Evolutionary conservation across 495 filamentous ascomycete species (phyloP).

Genomic region (Beverwykella pulmonaria): DNA sequence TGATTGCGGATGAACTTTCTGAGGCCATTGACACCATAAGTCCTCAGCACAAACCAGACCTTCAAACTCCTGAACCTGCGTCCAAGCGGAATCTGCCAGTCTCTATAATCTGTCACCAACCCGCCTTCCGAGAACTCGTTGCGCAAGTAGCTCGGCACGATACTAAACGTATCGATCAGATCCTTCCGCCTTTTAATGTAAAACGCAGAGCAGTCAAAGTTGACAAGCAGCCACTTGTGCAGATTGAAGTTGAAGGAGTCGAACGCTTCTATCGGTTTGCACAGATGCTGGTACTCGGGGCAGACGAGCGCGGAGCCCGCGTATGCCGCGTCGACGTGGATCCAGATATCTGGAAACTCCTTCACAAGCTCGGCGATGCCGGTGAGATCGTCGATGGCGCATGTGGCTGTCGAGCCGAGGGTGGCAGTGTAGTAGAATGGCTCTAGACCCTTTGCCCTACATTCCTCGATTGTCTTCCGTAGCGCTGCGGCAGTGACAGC

Average conservation of each 20-base stretch:
- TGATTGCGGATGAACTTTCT: constrained; percentile 70
- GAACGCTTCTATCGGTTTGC: constrained; percentile 63
- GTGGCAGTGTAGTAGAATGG: constrained; percentile 89
- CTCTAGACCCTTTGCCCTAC: constrained; percentile 64
- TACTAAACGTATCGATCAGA: constrained; percentile 75
- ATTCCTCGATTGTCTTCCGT: constrained; percentile 61
- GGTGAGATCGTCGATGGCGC: constrained; percentile 78
- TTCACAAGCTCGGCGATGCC: constrained; percentile 67
- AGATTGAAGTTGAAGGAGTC: constrained; percentile 94
- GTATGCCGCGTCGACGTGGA: constrained; percentile 96
- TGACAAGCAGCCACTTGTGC: constrained; percentile 97
- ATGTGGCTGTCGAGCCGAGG: constrained; percentile 85
- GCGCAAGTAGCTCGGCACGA: constrained; percentile 80
- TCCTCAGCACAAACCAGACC: constrained; percentile 94
- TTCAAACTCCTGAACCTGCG: constrained; percentile 90
- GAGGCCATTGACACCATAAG: constrained; percentile 80
- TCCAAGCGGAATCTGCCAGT: constrained; percentile 97
- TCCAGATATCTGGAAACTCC: constrained; percentile 74
- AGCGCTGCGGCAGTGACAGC: constrained; percentile 69
- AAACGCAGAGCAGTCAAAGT: constrained; percentile 70
- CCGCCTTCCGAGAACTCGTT: constrained; percentile 80
- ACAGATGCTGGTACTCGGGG: constrained; percentile 75
- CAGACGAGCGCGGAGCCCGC: constrained; percentile 82
- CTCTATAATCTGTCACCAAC: constrained; percentile 92
- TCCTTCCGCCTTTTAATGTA: constrained; percentile 63